phyloP scores from a whole-genome alignment of 345 rosid species.

The Gynandropsis gynandra region DNA sequence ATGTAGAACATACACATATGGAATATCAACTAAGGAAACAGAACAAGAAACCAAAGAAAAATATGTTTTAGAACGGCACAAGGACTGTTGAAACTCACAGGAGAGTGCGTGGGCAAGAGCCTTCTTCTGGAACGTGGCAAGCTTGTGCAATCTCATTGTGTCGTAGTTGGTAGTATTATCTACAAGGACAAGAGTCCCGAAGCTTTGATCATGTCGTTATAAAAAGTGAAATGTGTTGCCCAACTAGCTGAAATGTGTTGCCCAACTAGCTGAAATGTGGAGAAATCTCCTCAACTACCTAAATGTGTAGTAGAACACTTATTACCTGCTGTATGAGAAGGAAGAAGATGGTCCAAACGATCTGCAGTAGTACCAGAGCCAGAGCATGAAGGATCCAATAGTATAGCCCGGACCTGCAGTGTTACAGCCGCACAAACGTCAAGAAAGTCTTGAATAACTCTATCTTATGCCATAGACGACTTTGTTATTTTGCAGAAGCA shows the following conservation, averaged over 20 bases:
- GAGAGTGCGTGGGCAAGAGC: constrained; percentile 78
- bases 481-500: too few species aligned
- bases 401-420: constrained; percentile 66
- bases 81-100: constrained; percentile 37
- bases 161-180: constrained; percentile 28
- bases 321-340: constrained; percentile 50
- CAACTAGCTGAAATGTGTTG: constrained; percentile 7
- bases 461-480: neutral
- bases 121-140: constrained; percentile 77
- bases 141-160: constrained; percentile 53
- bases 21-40: neutral
- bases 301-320: constrained; percentile 4
- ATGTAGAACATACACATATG: neutral
- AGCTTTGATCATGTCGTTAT: neutral
- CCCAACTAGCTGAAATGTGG: neutral
- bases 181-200: constrained; percentile 15
- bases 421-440: constrained; percentile 9
- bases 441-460: constrained; percentile 4
- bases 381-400: constrained; percentile 93
- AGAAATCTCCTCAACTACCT: constrained; percentile 6
- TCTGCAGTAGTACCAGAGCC: constrained; percentile 83
- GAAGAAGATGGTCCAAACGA: constrained; percentile 87
- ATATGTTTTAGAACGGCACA: constrained; percentile 2
- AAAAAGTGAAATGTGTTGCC: neutral
- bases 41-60: neutral